Evolutionary conservation across 495 filamentous ascomycete species (phyloP).

Genomic region (Penicillium chermesinum): DNA sequence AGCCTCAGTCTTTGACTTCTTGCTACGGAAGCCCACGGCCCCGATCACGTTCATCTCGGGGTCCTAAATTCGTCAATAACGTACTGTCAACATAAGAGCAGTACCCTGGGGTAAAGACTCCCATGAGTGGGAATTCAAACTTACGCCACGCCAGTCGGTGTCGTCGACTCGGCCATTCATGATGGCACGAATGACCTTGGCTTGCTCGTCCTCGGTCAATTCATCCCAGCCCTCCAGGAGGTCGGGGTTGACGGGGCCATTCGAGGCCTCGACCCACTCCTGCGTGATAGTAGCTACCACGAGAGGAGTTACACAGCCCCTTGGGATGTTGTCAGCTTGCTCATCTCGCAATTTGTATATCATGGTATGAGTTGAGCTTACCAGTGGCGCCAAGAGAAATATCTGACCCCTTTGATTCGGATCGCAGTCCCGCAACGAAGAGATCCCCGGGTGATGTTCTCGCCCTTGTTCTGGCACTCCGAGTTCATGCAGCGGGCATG

Average conservation of each 20-base stretch:
- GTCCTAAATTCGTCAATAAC: no score
- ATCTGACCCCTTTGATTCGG: slow-evolving; percentile 42
- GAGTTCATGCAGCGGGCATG: slow-evolving; percentile 65
- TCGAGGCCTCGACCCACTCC: slow-evolving; percentile 1
- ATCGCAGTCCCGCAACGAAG: slow-evolving; percentile 68
- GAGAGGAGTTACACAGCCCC: slow-evolving; percentile 75
- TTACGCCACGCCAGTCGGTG: slow-evolving; percentile 74
- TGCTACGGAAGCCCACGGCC: no score
- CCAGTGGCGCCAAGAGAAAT: slow-evolving; percentile 76
- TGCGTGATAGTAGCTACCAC: slow-evolving; percentile 54
- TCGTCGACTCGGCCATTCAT: slow-evolving; percentile 67
- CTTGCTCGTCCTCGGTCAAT: slow-evolving; percentile 53
- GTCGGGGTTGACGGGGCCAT: slow-evolving; percentile 31
- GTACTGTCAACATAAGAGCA: no score
- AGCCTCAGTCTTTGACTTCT: no score
- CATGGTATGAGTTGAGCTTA: slow-evolving; percentile 31
- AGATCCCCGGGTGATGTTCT: slow-evolving; percentile 73
- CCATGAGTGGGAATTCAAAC: no score
- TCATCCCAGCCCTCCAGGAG: slow-evolving; percentile 70
- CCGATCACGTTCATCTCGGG: no score
- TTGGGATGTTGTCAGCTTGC: slow-evolving; percentile 26
- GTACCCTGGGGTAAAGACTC: no score
- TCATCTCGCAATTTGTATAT: no score
- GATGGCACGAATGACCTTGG: slow-evolving; percentile 58
- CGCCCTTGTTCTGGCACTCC: slow-evolving; percentile 56